Percentiles rank a stretch among this genome's conserved stretches.
Conservation (phyloP, 1,284 basidiomycete genomes). For the Meripilus lineatus region DNA sequence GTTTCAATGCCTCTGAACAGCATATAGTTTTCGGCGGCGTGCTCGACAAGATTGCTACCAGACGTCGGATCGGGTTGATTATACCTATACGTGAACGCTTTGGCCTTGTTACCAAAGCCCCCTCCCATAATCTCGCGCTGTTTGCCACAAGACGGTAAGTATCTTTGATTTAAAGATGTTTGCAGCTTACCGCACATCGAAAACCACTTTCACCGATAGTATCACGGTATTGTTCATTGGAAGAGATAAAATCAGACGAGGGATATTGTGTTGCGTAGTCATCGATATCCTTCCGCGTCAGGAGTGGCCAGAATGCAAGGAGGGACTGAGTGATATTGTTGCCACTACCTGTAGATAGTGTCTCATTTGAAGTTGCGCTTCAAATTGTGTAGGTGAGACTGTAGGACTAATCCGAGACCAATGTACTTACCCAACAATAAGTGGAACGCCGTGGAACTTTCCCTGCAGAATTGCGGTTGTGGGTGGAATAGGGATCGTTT, state of each 20-base stretch:
- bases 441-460: conserved; percentile 41
- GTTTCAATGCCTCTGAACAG: conserved; percentile 55
- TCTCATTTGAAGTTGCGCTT: conserved; percentile 54
- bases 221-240: conserved; percentile 35
- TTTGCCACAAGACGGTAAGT: not conserved
- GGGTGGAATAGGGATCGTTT: conserved; percentile 43
- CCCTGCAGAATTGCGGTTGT: conserved; percentile 39
- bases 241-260: conserved; percentile 33
- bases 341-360: conserved; percentile 28
- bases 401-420: not conserved
- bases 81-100: conserved; percentile 47
- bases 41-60: conserved; percentile 31
- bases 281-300: conserved; percentile 34
- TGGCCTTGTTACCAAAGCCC: conserved; percentile 30
- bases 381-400: not conserved
- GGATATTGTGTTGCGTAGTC: conserved; percentile 38
- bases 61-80: conserved; percentile 46
- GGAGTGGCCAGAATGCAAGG: conserved; percentile 37
- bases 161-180: not conserved
- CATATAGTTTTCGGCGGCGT: conserved; percentile 60
- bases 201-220: conserved; percentile 45
- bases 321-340: conserved; percentile 33
- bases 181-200: conserved; percentile 41
- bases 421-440: conserved; percentile 48
- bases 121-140: conserved; percentile 37